A percentile compares a stretch with the other conserved stretches of the same genome.
phyloP scores from a whole-genome alignment of 2,329 filamentous ascomycete species.

The Pseudogymnoascus sp. region DNA sequence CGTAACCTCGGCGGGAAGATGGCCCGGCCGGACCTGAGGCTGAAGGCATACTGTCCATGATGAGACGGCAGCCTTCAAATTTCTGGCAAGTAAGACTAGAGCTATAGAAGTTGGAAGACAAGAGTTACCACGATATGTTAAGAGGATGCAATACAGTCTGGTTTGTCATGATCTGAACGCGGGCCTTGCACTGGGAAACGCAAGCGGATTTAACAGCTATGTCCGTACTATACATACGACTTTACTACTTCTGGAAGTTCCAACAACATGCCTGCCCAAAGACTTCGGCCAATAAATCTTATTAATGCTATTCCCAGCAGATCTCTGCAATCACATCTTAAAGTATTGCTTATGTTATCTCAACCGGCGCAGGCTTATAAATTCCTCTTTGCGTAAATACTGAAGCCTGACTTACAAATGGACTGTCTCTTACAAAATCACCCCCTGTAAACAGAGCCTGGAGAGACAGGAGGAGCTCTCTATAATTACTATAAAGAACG shows the following conservation, averaged over 20 bases:
- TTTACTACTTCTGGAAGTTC: background rate
- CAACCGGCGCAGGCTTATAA: background rate
- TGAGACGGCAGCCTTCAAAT: background rate
- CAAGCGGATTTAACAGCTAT: background rate
- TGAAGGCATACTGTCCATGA: background rate
- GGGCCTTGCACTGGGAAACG: background rate
- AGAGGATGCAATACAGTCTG: background rate
- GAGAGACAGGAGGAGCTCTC: background rate
- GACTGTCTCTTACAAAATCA: background rate
- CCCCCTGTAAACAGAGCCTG: background rate
- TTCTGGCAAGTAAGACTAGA: background rate
- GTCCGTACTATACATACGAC: background rate
- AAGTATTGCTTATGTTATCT: background rate
- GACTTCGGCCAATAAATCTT: background rate
- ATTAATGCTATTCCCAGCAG: background rate
- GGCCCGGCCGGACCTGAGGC: background rate
- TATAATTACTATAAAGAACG: background rate
- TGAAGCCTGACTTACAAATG: background rate
- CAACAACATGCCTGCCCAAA: background rate
- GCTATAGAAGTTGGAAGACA: background rate
- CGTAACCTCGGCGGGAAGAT: background rate
- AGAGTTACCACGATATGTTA: background rate
- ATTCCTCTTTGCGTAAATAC: background rate
- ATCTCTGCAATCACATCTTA: background rate
- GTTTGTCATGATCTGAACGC: background rate